Percentiles rank a stretch among this genome's conserved stretches.
Evolutionary conservation across 352 stramenopile genomes (phyloP).

Genomic region (Blastocystis sp.): DNA sequence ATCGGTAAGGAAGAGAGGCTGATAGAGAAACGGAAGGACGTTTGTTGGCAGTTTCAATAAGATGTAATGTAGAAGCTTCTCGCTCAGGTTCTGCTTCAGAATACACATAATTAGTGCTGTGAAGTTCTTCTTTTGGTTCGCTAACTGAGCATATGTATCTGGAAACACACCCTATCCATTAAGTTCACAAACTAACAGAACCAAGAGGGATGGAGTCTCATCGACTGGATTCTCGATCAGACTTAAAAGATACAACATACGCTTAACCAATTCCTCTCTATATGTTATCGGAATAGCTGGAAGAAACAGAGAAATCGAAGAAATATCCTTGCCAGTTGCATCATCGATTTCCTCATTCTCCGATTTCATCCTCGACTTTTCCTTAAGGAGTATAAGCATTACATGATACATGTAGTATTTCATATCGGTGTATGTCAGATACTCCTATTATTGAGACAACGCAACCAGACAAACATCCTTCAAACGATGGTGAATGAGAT

Average conservation of each 20-base stretch:
- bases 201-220: background rate
- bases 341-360: background rate
- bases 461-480: background rate
- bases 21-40: constrained; percentile 76
- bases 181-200: background rate
- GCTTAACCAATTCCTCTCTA: constrained; percentile 42
- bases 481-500: background rate
- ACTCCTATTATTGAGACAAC: background rate
- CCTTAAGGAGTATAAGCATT: background rate
- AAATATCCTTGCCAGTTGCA: background rate
- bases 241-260: constrained; percentile 1
- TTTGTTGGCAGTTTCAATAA: constrained; percentile 74
- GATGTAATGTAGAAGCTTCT: constrained; percentile 62
- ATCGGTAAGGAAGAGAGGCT: constrained; percentile 75
- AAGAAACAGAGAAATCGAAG: background rate
- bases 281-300: background rate
- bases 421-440: constrained; percentile 50
- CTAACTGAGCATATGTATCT: background rate
- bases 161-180: background rate
- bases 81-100: background rate
- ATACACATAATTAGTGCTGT: background rate
- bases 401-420: constrained; percentile 6
- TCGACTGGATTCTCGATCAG: constrained; percentile 14
- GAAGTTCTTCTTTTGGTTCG: constrained; percentile 21
- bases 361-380: background rate